phyloP scores from a whole-genome alignment of 495 filamentous ascomycete genomes.

The Penicillium roqueforti region DNA sequence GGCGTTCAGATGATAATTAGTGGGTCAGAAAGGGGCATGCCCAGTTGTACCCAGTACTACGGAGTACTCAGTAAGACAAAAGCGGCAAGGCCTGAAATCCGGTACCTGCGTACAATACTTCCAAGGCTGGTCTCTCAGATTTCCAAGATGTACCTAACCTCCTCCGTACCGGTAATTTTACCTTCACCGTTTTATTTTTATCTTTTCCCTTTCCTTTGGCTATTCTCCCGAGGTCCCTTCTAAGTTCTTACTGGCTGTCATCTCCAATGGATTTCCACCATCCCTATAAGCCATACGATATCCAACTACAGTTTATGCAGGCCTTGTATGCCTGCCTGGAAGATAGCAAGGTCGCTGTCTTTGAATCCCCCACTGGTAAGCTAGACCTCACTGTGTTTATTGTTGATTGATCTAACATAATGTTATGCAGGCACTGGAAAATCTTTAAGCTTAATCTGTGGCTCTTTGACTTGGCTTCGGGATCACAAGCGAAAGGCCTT shows the following conservation, averaged over 20 bases:
- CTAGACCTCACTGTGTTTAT: neutral
- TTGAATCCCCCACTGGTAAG: conserved; percentile 87
- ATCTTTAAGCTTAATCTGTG: conserved; percentile 92
- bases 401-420: conserved; percentile 13
- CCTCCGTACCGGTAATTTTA: no score
- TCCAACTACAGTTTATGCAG: conserved; percentile 88
- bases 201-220: no score
- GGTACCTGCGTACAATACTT: no score
- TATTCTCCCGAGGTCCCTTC: no score
- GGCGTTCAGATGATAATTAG: no score
- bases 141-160: no score
- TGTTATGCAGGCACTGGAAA: conserved; percentile 61
- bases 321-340: conserved; percentile 79
- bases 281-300: conserved; percentile 85
- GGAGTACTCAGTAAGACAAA: no score
- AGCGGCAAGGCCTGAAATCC: no score
- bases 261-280: conserved; percentile 68
- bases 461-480: conserved; percentile 87
- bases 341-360: conserved; percentile 75
- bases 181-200: no score
- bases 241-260: neutral
- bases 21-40: no score
- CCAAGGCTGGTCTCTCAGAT: no score
- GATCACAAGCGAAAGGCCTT: conserved; percentile 69
- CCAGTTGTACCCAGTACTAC: no score